Evolutionary conservation across 495 filamentous ascomycete genomes (phyloP).

Genomic region (Podospora bellae-mahoneyi): DNA sequence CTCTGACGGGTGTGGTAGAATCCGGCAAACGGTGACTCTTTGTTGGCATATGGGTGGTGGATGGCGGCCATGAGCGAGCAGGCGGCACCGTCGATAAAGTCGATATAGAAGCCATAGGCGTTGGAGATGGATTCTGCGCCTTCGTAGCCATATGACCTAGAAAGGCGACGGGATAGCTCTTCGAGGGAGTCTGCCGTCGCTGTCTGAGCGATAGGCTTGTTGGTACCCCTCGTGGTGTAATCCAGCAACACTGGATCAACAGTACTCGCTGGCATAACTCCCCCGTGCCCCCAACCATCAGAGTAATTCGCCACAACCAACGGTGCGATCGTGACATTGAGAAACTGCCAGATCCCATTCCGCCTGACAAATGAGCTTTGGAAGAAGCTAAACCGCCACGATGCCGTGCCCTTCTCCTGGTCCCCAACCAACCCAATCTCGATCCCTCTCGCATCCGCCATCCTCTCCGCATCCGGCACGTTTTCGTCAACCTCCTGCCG

Average conservation of each 20-base stretch:
- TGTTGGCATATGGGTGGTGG: conserved; percentile 20
- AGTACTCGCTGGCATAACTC: conserved; percentile 9
- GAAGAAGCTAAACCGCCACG: conserved; percentile 24
- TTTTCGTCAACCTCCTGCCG: conserved; percentile 6
- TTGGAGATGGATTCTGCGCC: conserved; percentile 22
- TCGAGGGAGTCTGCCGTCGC: background rate
- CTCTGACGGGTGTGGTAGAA: conserved; percentile 24
- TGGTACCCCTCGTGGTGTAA: background rate
- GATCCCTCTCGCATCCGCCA: conserved; percentile 17
- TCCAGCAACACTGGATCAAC: conserved; percentile 3
- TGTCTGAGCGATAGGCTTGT: background rate
- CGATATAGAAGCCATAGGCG: conserved; percentile 26
- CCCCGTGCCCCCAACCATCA: conserved; percentile 19
- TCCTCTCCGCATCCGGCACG: background rate
- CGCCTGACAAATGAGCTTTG: conserved; percentile 15
- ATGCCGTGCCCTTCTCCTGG: conserved; percentile 6
- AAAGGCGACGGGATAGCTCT: conserved; percentile 21
- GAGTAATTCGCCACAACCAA: conserved; percentile 20
- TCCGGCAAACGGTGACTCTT: conserved; percentile 21
- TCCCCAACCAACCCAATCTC: conserved; percentile 26
- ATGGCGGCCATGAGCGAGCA: conserved; percentile 21
- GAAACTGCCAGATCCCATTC: conserved; percentile 24
- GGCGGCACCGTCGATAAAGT: conserved; percentile 17
- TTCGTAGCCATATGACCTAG: conserved; percentile 20
- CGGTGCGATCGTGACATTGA: conserved; percentile 6